Base-by-base conservation (phyloP, 768 basidiomycete species). In the Suillus lakei region DNA sequence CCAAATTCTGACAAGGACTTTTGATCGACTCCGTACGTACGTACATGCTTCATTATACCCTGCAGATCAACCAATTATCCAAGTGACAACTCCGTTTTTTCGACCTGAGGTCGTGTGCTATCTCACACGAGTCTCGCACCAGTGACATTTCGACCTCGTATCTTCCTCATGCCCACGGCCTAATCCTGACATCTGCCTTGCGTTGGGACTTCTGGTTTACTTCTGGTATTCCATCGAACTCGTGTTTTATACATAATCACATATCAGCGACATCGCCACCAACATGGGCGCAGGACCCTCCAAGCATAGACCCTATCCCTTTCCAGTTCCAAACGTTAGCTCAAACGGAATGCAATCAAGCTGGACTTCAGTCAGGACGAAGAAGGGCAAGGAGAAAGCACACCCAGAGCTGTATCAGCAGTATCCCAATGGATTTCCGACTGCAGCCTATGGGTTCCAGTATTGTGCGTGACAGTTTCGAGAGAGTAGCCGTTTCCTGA, bases 261-360 rank as follows among this genome's bases (percentile, higher is more conserved):
- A 6, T 32, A 63, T 36, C 32, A 34, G 23, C 18, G 41, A 63
- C 48, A 44, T 18, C 54, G n/a, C 36, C 62, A 63, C 38, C 38
- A 43, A 23, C 10, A 38, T 76, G 75, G 75, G 75, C 30, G 66
- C 71, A 30, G 65, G 62, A 34, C 36, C 66, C 13, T 77, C 76
- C 44, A 75, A 65, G 53, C 68, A 50, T 12, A 65, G 62, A 34
- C 62, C 67, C 4, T 70, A 73, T 62, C 73, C 76, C 6, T 53
- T 70, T 56, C 67, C 65, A 26, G 62, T 53, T 43, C 65, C 64
- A 41, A 48, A 13, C 70, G 69, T 38, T 34, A 23, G 51, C n/a
- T 30, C 46, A 59, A 55, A 50, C 64, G 60, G 28, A 46, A 63
- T 68, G 1, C 73, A 65, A 30, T 28, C 60, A n/a, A 70, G 62